These are phyloP conservation scores for Colletotrichum tanaceti DNA, from an alignment of 2,329 filamentous ascomycete species.

Conservation along the genomic window DNA sequence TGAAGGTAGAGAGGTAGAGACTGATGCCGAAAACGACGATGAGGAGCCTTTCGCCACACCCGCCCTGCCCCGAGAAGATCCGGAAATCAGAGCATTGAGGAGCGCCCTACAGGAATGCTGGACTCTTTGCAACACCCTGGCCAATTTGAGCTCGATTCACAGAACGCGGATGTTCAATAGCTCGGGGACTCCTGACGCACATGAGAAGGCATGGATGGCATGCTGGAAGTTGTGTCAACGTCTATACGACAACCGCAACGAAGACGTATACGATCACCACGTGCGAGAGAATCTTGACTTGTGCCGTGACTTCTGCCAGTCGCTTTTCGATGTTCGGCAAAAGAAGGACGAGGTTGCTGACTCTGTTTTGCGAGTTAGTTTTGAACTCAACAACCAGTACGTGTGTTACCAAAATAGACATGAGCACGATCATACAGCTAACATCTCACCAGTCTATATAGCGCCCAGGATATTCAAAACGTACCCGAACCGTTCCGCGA, in stretches of 20 bases:
- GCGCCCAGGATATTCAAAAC: slow-evolving; percentile 82
- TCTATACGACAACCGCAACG: slow-evolving; percentile 83
- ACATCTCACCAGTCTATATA: slow-evolving; percentile 73
- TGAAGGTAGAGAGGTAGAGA: slow-evolving; percentile 63
- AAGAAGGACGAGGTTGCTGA: slow-evolving; percentile 83
- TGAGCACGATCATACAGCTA: background rate
- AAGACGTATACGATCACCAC: slow-evolving; percentile 73
- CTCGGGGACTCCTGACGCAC: slow-evolving; percentile 78
- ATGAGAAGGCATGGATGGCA: slow-evolving; percentile 91
- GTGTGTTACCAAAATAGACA: slow-evolving; percentile 43
- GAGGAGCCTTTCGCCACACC: slow-evolving; percentile 60
- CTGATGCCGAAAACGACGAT: slow-evolving; percentile 67
- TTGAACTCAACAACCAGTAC: slow-evolving; percentile 92
- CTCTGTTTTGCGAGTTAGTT: slow-evolving; percentile 90
- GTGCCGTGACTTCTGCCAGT: slow-evolving; percentile 91
- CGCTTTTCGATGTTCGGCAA: slow-evolving; percentile 86
- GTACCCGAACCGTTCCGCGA: slow-evolving; percentile 90
- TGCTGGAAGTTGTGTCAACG: slow-evolving; percentile 95
- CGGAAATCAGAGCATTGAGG: slow-evolving; percentile 75
- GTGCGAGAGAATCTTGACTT: slow-evolving; percentile 83
- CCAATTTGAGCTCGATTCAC: slow-evolving; percentile 85
- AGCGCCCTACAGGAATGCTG: slow-evolving; percentile 88
- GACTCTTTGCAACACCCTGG: slow-evolving; percentile 92
- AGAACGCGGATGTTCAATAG: slow-evolving; percentile 82
- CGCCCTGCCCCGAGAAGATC: slow-evolving; percentile 59